These are phyloP conservation scores for Calycina herbarum DNA, from an alignment of 2,329 filamentous ascomycete genomes.

Conservation along the genomic window DNA sequence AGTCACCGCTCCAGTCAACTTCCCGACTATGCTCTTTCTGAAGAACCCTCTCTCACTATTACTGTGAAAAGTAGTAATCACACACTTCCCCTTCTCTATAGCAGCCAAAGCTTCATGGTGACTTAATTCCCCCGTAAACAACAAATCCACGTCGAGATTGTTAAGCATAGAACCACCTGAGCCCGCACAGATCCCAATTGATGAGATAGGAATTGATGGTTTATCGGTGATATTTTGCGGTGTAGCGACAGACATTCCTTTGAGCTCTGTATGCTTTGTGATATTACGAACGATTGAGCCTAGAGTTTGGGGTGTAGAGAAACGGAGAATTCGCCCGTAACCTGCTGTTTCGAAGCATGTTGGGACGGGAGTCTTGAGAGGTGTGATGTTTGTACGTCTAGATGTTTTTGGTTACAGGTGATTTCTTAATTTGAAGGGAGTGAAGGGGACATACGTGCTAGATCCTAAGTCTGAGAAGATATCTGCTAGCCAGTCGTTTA, in stretches of 20 bases:
- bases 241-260: conserved; percentile 33
- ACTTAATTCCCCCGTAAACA: conserved; percentile 90
- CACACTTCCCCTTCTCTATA: conserved; percentile 77
- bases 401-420: background rate
- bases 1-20: conserved; percentile 41
- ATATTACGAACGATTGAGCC: conserved; percentile 30
- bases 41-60: conserved; percentile 90
- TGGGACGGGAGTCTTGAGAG: conserved; percentile 25
- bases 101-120: conserved; percentile 90
- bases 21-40: conserved; percentile 63
- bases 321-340: conserved; percentile 38
- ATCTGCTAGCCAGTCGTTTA: conserved; percentile 93
- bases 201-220: conserved; percentile 50
- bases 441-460: conserved; percentile 13
- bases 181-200: conserved; percentile 85
- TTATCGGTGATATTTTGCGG: conserved; percentile 32
- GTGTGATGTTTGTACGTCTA: conserved; percentile 31
- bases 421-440: background rate
- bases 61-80: conserved; percentile 86
- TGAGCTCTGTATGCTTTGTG: conserved; percentile 20
- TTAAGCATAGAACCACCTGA: conserved; percentile 78
- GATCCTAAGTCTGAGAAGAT: conserved; percentile 59
- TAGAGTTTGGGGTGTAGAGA: conserved; percentile 30
- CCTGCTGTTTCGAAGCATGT: conserved; percentile 34
- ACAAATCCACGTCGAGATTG: conserved; percentile 69